Conservation (phyloP, 2,329 filamentous ascomycete species). For the Cercospora beticola region DNA sequence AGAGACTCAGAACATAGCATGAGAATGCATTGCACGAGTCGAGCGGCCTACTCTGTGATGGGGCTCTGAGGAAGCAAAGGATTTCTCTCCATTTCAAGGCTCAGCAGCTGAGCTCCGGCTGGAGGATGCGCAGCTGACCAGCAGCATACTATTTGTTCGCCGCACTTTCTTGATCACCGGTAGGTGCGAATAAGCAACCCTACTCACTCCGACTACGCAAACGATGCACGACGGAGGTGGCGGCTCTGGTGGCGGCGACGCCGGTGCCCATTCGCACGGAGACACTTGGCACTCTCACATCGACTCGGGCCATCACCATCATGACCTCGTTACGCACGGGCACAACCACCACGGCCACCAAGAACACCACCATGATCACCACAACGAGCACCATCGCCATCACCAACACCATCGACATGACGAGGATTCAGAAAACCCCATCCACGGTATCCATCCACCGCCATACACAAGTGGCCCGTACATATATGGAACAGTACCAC, state of each 20-base stretch:
- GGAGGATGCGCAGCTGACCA: background rate
- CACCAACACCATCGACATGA: background rate
- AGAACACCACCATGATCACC: background rate
- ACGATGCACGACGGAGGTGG: slow-evolving; percentile 4
- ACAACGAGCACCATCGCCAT: background rate
- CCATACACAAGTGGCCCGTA: background rate
- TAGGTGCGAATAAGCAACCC: background rate
- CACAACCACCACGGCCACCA: background rate
- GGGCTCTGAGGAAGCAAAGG: background rate
- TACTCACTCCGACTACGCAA: background rate
- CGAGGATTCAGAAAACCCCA: background rate
- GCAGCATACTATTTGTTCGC: background rate
- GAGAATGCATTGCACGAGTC: background rate
- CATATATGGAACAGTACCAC: background rate
- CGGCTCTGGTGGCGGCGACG: background rate
- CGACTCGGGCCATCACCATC: background rate
- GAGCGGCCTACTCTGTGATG: background rate
- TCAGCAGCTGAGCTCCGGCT: background rate
- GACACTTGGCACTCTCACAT: background rate
- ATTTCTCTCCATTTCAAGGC: background rate
- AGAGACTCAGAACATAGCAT: background rate
- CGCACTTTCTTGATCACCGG: background rate
- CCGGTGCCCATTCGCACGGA: background rate
- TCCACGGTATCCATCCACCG: background rate
- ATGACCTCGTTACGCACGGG: background rate